These are phyloP conservation scores for Chaetomium cochliodes DNA, from an alignment of 495 filamentous ascomycete genomes.

Conservation along the genomic window DNA sequence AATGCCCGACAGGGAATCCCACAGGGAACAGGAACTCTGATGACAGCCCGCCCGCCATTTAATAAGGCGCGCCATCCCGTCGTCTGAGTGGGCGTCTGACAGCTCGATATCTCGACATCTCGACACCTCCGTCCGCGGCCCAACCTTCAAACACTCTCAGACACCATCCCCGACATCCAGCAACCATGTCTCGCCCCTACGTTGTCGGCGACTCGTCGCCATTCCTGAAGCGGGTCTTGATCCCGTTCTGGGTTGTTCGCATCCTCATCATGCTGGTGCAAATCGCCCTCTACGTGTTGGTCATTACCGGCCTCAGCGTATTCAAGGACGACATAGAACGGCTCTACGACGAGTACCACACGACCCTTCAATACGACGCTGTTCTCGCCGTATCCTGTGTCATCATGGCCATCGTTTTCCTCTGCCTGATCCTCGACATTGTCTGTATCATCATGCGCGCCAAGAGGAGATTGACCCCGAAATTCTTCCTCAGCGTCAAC, in stretches of 20 bases:
- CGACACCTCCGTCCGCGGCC: not conserved
- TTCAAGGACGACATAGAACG: slow-evolving; percentile 21
- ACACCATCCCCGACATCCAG: not conserved
- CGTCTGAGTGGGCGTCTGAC: not conserved
- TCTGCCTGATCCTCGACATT: slow-evolving; percentile 34
- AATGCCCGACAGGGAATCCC: not conserved
- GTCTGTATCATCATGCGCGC: slow-evolving; percentile 38
- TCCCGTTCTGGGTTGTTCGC: slow-evolving; percentile 90
- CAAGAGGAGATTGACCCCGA: slow-evolving; percentile 32
- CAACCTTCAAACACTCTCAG: not conserved
- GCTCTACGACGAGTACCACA: slow-evolving; percentile 22
- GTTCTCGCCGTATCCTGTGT: slow-evolving; percentile 25
- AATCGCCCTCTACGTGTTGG: slow-evolving; percentile 28
- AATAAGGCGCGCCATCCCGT: not conserved
- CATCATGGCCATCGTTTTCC: slow-evolving; percentile 27
- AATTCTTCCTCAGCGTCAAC: slow-evolving; percentile 35
- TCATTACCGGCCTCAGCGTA: slow-evolving; percentile 23
- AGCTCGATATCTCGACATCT: not conserved
- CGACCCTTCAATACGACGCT: slow-evolving; percentile 10
- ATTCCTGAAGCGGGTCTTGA: slow-evolving; percentile 56
- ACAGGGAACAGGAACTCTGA: too few relatives aligned
- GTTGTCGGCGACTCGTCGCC: slow-evolving; percentile 36
- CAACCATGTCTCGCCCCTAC: slow-evolving; percentile 26
- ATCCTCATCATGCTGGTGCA: slow-evolving; percentile 45
- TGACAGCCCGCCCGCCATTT: not conserved